Percentiles rank a stretch among this genome's conserved stretches.
Evolutionary conservation across 768 basidiomycete species (phyloP).

Genomic region (Nidularia pulvinata): DNA sequence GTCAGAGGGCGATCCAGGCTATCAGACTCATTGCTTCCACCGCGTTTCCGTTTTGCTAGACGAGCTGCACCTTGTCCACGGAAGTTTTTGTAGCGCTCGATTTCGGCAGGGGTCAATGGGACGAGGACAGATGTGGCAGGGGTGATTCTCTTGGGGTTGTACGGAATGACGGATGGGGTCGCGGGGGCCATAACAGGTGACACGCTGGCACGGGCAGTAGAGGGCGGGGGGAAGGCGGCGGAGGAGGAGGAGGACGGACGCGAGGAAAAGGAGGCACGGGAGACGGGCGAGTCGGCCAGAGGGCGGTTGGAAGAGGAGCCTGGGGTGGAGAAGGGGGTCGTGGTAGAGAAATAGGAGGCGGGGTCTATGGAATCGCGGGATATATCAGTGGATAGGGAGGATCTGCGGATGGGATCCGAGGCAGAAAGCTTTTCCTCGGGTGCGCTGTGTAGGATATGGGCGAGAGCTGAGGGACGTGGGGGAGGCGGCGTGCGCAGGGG

Average conservation of each 20-base stretch:
- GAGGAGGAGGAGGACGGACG: conserved; percentile 31
- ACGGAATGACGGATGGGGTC: conserved; percentile 44
- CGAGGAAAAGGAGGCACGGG: conserved; percentile 14
- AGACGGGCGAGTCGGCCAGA: conserved; percentile 6
- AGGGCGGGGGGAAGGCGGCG: conserved; percentile 25
- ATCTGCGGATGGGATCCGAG: conserved; percentile 23
- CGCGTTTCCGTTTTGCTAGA: conserved; percentile 56
- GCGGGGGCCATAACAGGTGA: conserved; percentile 28
- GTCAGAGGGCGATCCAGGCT: conserved; percentile 26
- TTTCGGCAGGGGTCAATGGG: conserved; percentile 64
- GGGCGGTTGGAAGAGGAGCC: conserved; percentile 17
- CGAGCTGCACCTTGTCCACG: conserved; percentile 55
- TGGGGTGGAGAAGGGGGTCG: conserved; percentile 9
- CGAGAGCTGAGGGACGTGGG: conserved; percentile 31
- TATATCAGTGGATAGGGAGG: conserved; percentile 5
- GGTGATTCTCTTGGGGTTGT: conserved; percentile 65
- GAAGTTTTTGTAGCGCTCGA: conserved; percentile 56
- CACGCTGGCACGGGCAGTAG: conserved; percentile 14
- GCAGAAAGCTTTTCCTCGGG: conserved; percentile 25
- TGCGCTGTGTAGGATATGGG: conserved; percentile 37
- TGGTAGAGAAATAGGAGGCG: conserved; percentile 6
- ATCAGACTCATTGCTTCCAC: conserved; percentile 32
- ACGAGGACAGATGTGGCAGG: conserved; percentile 60
- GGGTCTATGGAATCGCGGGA: conserved; percentile 9
- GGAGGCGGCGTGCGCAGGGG: conserved; percentile 23